Base-by-base conservation (phyloP, 164 flowering plant genomes). In the Macadamia integrifolia region DNA sequence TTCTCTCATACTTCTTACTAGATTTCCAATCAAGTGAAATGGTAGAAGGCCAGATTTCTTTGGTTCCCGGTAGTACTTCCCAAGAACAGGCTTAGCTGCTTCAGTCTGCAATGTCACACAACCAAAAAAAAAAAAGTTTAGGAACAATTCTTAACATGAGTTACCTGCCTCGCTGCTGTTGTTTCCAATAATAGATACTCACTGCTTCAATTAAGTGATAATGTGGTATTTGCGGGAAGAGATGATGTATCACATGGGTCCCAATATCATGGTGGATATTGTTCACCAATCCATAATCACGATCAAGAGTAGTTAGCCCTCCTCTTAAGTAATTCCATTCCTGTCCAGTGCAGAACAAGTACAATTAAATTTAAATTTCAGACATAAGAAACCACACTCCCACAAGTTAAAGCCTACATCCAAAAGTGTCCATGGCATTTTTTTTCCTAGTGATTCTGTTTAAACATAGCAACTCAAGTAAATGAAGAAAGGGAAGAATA, bases 251-350 rank as follows among this genome's bases (percentile, higher is more conserved):
- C 62, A 86, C 91, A 74, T 87, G 91, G 18, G 91, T 87, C 61
- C 91, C 91, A 55, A 87, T 87, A 67, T 87, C 88, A 66, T 87
- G 91, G 68, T 87, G 91, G 73, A 87, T 79, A 75, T 84, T 84
- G 60, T 86, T 86, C 28, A 86, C 79, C 81, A 65, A 74, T 73
- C 90, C 90, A 53, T 84, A 86, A 61, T 86, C 90, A 1, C 85
- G 84, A 71, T 86, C 90, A 48, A 85, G 66, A 1, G 91, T 87
- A 1, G 91, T 87, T 1, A 87, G 78, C 44, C 91, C 91, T 71
- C 91, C 91, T 56, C 91, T 82, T 29, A 87, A 58, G 62, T 85
- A 87, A 71, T 80, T 87, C 91, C 91, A 87, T 80, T 78, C 91
- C 91, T 87, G 72, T 52, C n/a, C 56, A 31, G 4, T n/a, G 7